A percentile compares a stretch with the other conserved stretches of the same genome.
These are phyloP conservation scores for Drosera spatulata DNA, from an alignment of 179 eudicot species.

Conservation along the genomic window DNA sequence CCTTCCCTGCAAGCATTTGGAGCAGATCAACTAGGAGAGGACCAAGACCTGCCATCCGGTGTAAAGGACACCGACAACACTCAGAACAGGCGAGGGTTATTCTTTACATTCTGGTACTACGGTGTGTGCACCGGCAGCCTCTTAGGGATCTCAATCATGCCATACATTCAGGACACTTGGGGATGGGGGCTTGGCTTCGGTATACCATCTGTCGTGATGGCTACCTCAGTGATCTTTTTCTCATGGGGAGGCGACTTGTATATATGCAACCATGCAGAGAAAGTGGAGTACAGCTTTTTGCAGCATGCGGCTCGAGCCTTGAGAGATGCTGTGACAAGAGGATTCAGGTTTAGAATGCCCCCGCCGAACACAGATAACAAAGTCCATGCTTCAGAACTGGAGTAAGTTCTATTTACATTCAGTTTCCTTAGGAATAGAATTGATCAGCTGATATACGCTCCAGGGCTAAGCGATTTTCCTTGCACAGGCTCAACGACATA, in stretches of 20 bases:
- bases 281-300: conserved; percentile 8
- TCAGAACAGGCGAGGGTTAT: conserved; percentile 36
- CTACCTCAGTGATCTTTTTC: conserved; percentile 42
- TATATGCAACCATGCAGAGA: conserved; percentile 12
- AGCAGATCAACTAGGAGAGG: conserved; percentile 66
- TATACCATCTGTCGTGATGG: conserved; percentile 57
- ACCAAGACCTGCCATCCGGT: conserved; percentile 34
- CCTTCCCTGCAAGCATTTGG: conserved; percentile 89
- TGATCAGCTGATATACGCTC: too few relatives aligned
- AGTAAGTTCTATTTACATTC: conserved; percentile 43
- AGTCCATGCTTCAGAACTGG: conserved; percentile 36
- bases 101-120: conserved; percentile 96
- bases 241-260: conserved; percentile 37
- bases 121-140: conserved; percentile 84
- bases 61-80: conserved; percentile 14
- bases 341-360: conserved; percentile 17
- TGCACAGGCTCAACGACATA: conserved; percentile 52
- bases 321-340: conserved; percentile 24
- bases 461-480: background rate
- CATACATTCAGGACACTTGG: conserved; percentile 68
- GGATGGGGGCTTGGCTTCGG: conserved; percentile 93
- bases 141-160: conserved; percentile 61
- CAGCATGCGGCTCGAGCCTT: conserved; percentile 18
- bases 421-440: background rate
- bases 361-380: conserved; percentile 8